Base-by-base conservation (phyloP, 2,329 filamentous ascomycete species). In the Aspergillus sp. region DNA sequence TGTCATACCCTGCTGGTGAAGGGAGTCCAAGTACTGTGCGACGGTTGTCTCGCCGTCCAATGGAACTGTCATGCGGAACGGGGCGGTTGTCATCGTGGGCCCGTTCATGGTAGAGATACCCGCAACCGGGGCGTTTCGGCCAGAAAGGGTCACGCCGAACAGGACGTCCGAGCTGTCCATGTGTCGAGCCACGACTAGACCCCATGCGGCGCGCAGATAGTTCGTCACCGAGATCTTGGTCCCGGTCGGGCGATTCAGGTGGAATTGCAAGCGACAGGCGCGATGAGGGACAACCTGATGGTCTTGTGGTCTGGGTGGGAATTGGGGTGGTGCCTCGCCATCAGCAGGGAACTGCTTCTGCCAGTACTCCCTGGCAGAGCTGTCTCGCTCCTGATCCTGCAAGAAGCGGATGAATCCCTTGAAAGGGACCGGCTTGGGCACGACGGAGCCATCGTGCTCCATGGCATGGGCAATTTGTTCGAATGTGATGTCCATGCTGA, bases 101-200 rank as follows among this genome's bases (percentile, higher is more conserved):
- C 64, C 64, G 13, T 60, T 55, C 17, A 81, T 80, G 32, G 75
- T 66, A 59, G 79, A 77, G 44, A 80, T 75, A 3, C 74, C 77
- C 3, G 71, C 64, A 2, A 81, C 58, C 2, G 75, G 66, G 48
- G 75, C 72, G 2, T 76, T 75, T 27, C 79, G 77, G 8, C 79
- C 79, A 4, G 77, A 78, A 11, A 80, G 69, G 0, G 77, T 79
- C 62, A 78, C 75, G 4, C 78, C 78, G 53, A 81, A 80, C 5
- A 79, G 66, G 13, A 80, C 73, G 57, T 80, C 77, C 13, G 73
- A 60, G 42, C 70, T 70, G 5, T 71, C 73, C 52, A 77, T 73
- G 55, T 79, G 78, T 5, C 76, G 66, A 0, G 73, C 73, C 1
- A 73, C 71, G 0, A 78, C 71, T 3, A 81, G 63, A 8, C 77